Evolutionary conservation across 2,329 filamentous ascomycete genomes (phyloP).

Genomic region (Pezicula radicicola): DNA sequence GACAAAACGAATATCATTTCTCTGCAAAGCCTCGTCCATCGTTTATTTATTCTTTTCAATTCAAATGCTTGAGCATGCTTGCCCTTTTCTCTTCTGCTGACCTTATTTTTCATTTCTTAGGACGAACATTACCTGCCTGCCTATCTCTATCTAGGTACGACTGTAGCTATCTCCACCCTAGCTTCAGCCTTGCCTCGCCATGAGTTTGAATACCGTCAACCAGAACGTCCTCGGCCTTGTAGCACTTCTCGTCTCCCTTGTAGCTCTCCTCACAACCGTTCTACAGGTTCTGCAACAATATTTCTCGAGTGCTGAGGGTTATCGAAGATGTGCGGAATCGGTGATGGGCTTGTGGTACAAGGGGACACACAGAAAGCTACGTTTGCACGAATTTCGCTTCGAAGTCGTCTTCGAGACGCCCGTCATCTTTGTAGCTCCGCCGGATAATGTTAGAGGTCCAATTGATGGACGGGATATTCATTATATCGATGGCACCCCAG

Average conservation of each 20-base stretch:
- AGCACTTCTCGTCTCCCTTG: constrained; percentile 31
- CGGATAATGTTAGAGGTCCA: constrained; percentile 23
- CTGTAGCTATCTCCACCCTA: background rate
- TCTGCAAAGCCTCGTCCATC: too few relatives aligned
- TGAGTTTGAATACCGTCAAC: constrained; percentile 15
- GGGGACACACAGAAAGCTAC: constrained; percentile 27
- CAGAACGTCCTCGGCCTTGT: constrained; percentile 26
- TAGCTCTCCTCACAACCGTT: constrained; percentile 29
- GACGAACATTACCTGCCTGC: background rate
- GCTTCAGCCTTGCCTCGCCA: background rate
- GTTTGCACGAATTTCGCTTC: constrained; percentile 30
- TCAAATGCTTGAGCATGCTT: background rate
- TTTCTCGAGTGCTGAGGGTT: constrained; percentile 35
- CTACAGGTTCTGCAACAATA: constrained; percentile 33
- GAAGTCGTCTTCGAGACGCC: constrained; percentile 35
- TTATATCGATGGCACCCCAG: constrained; percentile 21
- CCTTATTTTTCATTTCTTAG: background rate
- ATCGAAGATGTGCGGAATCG: constrained; percentile 31
- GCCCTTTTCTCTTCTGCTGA: background rate
- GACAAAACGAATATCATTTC: too few relatives aligned
- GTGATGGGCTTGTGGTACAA: constrained; percentile 31
- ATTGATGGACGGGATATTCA: constrained; percentile 17
- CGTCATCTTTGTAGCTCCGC: constrained; percentile 27
- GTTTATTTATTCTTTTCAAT: background rate
- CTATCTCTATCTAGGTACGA: too few relatives aligned